These are phyloP conservation scores for Singerocomus inundabilis DNA, from an alignment of 1,284 basidiomycete genomes.

Conservation along the genomic window DNA sequence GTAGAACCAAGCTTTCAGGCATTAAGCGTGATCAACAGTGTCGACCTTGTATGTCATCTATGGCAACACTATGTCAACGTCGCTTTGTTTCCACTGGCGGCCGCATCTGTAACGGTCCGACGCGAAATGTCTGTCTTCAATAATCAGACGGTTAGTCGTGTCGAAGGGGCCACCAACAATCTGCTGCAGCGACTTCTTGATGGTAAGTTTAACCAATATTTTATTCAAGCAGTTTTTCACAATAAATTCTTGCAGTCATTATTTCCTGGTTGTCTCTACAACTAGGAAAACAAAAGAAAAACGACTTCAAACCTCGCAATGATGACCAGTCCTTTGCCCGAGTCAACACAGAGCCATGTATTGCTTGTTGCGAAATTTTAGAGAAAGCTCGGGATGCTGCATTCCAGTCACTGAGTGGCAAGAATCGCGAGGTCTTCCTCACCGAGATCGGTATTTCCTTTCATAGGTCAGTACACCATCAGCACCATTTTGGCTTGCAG, in stretches of 20 bases:
- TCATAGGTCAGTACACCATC: slow-evolving; percentile 62
- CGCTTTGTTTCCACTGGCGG: slow-evolving; percentile 87
- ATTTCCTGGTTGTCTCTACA: slow-evolving; percentile 69
- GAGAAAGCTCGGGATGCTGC: slow-evolving; percentile 78
- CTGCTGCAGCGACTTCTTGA: slow-evolving; percentile 86
- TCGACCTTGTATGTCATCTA: slow-evolving; percentile 91
- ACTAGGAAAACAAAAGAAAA: slow-evolving; percentile 91
- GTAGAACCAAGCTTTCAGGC: slow-evolving; percentile 78
- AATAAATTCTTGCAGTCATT: slow-evolving; percentile 46
- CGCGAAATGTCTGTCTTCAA: slow-evolving; percentile 95
- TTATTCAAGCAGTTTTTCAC: slow-evolving; percentile 1
- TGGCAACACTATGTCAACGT: slow-evolving; percentile 97
- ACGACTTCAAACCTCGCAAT: slow-evolving; percentile 95
- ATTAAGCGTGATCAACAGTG: slow-evolving; percentile 65
- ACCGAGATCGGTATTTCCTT: slow-evolving; percentile 94
- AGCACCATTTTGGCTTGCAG: not conserved
- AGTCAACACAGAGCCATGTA: slow-evolving; percentile 94
- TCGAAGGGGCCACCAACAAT: slow-evolving; percentile 85
- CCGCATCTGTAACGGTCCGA: slow-evolving; percentile 81
- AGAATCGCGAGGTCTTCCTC: slow-evolving; percentile 90
- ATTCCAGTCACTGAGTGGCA: slow-evolving; percentile 77
- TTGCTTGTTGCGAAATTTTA: slow-evolving; percentile 84
- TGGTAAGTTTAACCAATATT: slow-evolving; percentile 45
- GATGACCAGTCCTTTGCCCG: slow-evolving; percentile 93
- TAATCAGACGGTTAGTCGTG: slow-evolving; percentile 82